These are phyloP conservation scores for Aspergillus sp. DNA, from an alignment of 2,329 filamentous ascomycete species.

Conservation along the genomic window DNA sequence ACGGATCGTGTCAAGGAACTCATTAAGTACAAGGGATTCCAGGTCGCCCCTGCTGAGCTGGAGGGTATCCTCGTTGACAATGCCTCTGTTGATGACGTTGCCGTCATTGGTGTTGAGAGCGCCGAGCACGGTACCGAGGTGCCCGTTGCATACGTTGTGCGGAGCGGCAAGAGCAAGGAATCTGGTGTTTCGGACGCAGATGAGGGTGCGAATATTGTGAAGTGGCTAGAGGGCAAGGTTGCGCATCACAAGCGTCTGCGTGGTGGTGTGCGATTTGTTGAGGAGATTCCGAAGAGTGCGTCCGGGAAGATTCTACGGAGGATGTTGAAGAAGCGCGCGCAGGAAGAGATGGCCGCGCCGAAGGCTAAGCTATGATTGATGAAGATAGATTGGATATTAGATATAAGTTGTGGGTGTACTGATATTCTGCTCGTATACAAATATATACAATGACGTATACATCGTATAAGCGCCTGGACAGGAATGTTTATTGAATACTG, in stretches of 20 bases:
- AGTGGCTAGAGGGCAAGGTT: conserved; percentile 45
- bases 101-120: conserved; percentile 64
- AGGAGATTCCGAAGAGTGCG: conserved; percentile 48
- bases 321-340: conserved; percentile 45
- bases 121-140: conserved; percentile 64
- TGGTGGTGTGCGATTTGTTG: conserved; percentile 47
- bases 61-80: conserved; percentile 55
- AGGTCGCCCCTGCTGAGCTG: conserved; percentile 68
- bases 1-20: conserved; percentile 75
- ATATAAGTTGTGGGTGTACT: neutral
- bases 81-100: conserved; percentile 57
- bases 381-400: neutral
- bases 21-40: conserved; percentile 69
- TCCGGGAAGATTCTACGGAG: conserved; percentile 51
- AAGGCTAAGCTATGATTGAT: conserved; percentile 43
- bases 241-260: conserved; percentile 47
- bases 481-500: neutral
- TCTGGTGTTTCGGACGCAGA: conserved; percentile 45
- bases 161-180: conserved; percentile 45
- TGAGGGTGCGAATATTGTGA: conserved; percentile 47
- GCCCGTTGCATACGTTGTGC: conserved; percentile 65
- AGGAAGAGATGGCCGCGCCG: conserved; percentile 33
- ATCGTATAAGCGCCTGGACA: neutral
- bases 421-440: neutral
- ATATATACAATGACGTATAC: neutral